Conservation (phyloP, 306 rosid genomes). For the barrel medic (Medicago truncatula) region DNA sequence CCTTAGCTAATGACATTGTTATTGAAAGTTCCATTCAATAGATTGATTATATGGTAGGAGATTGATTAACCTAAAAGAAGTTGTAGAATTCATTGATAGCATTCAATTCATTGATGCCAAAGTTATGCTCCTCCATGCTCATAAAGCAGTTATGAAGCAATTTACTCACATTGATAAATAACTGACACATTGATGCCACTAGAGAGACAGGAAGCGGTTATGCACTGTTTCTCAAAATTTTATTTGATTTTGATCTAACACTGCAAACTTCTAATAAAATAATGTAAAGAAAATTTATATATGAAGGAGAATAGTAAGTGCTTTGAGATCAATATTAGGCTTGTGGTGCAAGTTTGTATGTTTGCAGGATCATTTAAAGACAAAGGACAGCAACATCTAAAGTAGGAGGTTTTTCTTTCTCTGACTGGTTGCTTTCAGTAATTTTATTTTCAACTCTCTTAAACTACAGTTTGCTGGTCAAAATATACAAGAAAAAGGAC, state of each 20-base stretch:
- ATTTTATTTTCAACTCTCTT: background rate
- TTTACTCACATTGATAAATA: background rate
- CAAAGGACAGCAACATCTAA: background rate
- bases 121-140: background rate
- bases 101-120: background rate
- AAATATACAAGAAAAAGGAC: background rate
- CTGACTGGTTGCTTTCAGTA: slow-evolving; percentile 7
- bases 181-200: background rate
- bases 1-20: background rate
- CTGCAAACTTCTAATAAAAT: background rate
- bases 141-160: background rate
- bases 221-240: background rate
- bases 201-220: background rate
- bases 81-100: slow-evolving; percentile 10
- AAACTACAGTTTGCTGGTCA: background rate
- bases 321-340: background rate
- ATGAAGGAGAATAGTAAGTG: background rate
- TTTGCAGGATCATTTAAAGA: background rate
- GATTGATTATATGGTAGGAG: background rate
- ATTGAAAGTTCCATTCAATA: background rate
- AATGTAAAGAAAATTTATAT: background rate
- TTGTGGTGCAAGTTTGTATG: background rate
- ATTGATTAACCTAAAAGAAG: background rate
- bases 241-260: background rate
- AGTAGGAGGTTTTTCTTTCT: background rate